phyloP scores from a whole-genome alignment of 2,329 filamentous ascomycete genomes.

The Shiraia sp. region DNA sequence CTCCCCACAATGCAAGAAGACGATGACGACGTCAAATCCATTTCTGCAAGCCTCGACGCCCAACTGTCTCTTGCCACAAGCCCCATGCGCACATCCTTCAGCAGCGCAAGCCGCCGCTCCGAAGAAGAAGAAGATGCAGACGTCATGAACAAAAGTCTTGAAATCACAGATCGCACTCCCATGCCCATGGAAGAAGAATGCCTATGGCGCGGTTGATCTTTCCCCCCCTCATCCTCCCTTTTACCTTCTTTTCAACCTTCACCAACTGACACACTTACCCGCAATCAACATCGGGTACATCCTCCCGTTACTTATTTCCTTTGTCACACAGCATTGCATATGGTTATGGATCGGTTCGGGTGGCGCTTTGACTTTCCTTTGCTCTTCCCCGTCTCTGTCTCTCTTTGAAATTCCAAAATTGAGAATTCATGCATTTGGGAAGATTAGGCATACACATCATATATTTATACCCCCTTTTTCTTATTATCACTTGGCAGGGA shows the following conservation, averaged over 20 bases:
- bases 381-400: too few species aligned
- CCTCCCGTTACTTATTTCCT: not conserved
- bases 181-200: slow-evolving; percentile 48
- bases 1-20: slow-evolving; percentile 5
- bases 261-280: too few species aligned
- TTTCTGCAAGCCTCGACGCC: slow-evolving; percentile 39
- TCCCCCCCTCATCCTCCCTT: not conserved
- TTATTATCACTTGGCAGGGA: too few species aligned
- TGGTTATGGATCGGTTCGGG: too few species aligned
- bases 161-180: slow-evolving; percentile 36
- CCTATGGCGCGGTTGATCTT: slow-evolving; percentile 34
- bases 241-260: slow-evolving; percentile 44
- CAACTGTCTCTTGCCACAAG: slow-evolving; percentile 33
- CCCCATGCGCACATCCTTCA: slow-evolving; percentile 39
- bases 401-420: too few species aligned
- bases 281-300: too few species aligned
- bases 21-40: slow-evolving; percentile 25
- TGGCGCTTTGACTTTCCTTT: too few species aligned
- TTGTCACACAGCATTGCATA: too few species aligned
- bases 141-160: slow-evolving; percentile 30
- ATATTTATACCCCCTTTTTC: too few species aligned
- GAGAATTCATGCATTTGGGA: not conserved
- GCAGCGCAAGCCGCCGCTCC: slow-evolving; percentile 27
- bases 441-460: not conserved
- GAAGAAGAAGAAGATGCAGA: slow-evolving; percentile 43